Conservation (phyloP, 228 moss, liverwort and hornwort genomes). For the Sphagnum fallax region DNA sequence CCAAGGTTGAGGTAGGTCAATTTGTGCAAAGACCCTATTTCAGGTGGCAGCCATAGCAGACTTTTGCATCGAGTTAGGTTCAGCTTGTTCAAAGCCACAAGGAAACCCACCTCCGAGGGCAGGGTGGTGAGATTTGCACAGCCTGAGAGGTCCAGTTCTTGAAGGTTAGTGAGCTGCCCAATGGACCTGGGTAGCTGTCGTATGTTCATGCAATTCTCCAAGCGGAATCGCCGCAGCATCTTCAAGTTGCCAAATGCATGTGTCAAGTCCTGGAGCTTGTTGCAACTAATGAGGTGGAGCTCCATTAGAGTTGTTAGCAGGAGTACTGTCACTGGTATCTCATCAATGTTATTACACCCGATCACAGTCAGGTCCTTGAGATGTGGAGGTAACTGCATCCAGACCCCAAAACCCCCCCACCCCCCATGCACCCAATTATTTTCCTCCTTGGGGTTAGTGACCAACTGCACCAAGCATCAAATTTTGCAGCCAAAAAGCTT, state of each 20-base stretch:
- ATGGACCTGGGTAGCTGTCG: conserved; percentile 56
- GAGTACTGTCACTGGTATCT: conserved; percentile 50
- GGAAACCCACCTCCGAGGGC: conserved; percentile 46
- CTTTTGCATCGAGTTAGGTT: conserved; percentile 64
- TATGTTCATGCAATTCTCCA: conserved; percentile 63
- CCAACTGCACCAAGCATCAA: too few species aligned
- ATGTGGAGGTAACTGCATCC: conserved; percentile 28
- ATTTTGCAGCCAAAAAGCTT: too few species aligned
- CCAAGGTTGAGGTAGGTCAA: conserved; percentile 40
- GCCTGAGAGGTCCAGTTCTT: conserved; percentile 66
- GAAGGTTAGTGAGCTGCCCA: conserved; percentile 38
- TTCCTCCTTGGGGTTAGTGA: too few species aligned
- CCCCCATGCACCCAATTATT: too few species aligned
- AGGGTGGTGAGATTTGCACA: conserved; percentile 57
- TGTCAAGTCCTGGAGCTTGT: conserved; percentile 55
- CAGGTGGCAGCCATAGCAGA: conserved; percentile 40
- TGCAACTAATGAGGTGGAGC: conserved; percentile 64
- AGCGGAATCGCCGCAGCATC: conserved; percentile 39
- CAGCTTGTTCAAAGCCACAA: conserved; percentile 39
- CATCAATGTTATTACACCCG: conserved; percentile 74
- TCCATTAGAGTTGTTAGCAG: conserved; percentile 45
- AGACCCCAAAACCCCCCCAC: not conserved
- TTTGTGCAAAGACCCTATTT: conserved; percentile 48
- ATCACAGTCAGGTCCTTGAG: conserved; percentile 66
- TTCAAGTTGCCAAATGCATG: conserved; percentile 48